Evolutionary conservation across 805 yeast genomes (phyloP).

Genomic region (Ascoidea tarda): DNA sequence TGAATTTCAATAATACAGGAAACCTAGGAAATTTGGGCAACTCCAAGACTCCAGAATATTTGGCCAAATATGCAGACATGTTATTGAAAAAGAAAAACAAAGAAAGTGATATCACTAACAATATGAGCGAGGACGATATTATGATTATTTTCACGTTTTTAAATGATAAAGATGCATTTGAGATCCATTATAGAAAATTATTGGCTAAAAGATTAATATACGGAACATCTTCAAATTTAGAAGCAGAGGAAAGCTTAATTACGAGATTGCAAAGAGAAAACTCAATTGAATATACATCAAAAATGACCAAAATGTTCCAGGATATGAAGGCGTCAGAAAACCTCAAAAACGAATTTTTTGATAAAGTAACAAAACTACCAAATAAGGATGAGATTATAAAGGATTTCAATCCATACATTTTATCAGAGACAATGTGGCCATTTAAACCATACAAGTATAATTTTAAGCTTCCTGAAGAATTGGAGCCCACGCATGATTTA

Average conservation of each 20-base stretch:
- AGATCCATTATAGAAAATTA: conserved; percentile 78
- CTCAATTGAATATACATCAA: conserved; percentile 84
- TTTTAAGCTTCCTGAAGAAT: conserved; percentile 53
- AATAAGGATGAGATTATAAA: conserved; percentile 20
- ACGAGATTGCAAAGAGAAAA: conserved; percentile 80
- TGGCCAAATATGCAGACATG: conserved; percentile 82
- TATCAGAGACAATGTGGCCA: conserved; percentile 90
- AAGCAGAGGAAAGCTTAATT: conserved; percentile 70
- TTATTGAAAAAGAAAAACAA: conserved; percentile 65
- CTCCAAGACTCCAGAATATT: conserved; percentile 82
- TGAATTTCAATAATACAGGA: conserved; percentile 22
- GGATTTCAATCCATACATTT: conserved; percentile 61
- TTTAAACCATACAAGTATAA: conserved; percentile 27
- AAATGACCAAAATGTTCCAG: conserved; percentile 90
- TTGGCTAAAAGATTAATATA: conserved; percentile 82
- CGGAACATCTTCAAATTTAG: conserved; percentile 71
- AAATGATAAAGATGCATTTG: conserved; percentile 92
- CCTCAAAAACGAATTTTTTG: conserved; percentile 44
- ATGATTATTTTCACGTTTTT: conserved; percentile 79
- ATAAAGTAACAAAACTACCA: conserved; percentile 24
- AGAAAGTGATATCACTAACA: conserved; percentile 48
- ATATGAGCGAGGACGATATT: conserved; percentile 71
- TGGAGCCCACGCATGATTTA: conserved; percentile 48
- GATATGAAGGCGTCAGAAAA: conserved; percentile 81
- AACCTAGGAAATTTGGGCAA: conserved; percentile 10